These are phyloP conservation scores for Phaeomoniella chlamydospora DNA, from an alignment of 2,329 filamentous ascomycete species.

Conservation along the genomic window DNA sequence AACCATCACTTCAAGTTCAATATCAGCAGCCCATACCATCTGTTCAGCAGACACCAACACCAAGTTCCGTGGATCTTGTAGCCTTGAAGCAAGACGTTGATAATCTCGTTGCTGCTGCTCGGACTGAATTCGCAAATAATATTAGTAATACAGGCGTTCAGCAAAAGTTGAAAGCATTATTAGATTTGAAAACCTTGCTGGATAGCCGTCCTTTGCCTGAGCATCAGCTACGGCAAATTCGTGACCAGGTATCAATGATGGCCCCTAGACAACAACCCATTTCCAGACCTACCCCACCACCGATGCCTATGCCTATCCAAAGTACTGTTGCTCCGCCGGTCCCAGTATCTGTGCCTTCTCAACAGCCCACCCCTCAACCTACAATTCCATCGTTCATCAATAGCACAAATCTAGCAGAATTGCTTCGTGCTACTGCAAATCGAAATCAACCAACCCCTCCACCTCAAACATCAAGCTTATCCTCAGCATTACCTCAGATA, in stretches of 20 bases:
- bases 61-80: constrained; percentile 40
- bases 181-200: constrained; percentile 71
- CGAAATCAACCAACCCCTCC: constrained; percentile 27
- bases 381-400: constrained; percentile 20
- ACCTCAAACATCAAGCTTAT: constrained; percentile 4
- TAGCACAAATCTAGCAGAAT: constrained; percentile 25
- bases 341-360: constrained; percentile 14
- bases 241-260: constrained; percentile 63
- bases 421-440: constrained; percentile 27
- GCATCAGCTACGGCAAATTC: constrained; percentile 72
- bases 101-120: constrained; percentile 12
- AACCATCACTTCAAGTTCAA: constrained; percentile 1
- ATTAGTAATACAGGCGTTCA: constrained; percentile 35
- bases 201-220: constrained; percentile 63
- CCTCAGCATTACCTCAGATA: neutral
- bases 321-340: constrained; percentile 16
- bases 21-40: constrained; percentile 5
- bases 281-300: constrained; percentile 17
- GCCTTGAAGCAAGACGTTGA: constrained; percentile 60
- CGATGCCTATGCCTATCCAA: constrained; percentile 16
- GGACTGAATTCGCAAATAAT: constrained; percentile 13
- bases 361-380: constrained; percentile 13
- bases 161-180: constrained; percentile 66
- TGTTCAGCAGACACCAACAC: constrained; percentile 11
- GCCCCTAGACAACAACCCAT: constrained; percentile 22